Percentiles rank a stretch among this genome's conserved stretches.
Evolutionary conservation across 1,284 basidiomycete species (phyloP).

Genomic region (Meira miltonrushii): DNA sequence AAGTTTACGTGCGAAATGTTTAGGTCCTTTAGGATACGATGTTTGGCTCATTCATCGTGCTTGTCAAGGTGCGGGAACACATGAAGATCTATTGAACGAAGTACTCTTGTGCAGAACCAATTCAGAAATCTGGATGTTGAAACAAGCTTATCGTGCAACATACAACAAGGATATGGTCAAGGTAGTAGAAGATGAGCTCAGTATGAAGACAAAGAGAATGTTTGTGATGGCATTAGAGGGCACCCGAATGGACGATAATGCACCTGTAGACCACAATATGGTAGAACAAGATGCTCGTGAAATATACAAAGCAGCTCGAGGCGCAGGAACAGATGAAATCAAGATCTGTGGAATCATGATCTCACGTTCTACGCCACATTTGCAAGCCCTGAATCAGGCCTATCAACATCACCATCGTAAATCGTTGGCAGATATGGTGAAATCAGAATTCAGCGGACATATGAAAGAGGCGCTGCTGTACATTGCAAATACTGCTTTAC

Average conservation of each 20-base stretch:
- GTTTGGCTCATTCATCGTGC: constrained; percentile 46
- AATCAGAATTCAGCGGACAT: constrained; percentile 47
- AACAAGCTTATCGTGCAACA: constrained; percentile 39
- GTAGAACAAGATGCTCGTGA: constrained; percentile 30
- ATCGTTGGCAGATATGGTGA: constrained; percentile 37
- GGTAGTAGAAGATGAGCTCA: constrained; percentile 48
- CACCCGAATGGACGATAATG: constrained; percentile 36
- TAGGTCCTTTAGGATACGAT: constrained; percentile 47
- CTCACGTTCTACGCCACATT: constrained; percentile 40
- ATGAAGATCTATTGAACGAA: constrained; percentile 50
- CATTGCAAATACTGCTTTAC: constrained; percentile 48
- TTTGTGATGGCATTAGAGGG: constrained; percentile 46
- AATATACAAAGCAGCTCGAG: constrained; percentile 24
- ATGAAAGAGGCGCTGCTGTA: constrained; percentile 43
- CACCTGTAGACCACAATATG: constrained; percentile 25
- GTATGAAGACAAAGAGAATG: constrained; percentile 49
- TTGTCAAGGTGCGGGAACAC: constrained; percentile 46
- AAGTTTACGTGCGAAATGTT: constrained; percentile 34
- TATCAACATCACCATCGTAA: constrained; percentile 24
- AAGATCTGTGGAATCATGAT: constrained; percentile 47
- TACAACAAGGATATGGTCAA: constrained; percentile 43
- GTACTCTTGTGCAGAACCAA: constrained; percentile 45
- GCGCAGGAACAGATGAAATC: constrained; percentile 43
- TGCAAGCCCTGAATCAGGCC: constrained; percentile 41
- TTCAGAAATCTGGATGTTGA: constrained; percentile 44